Conservation (phyloP, 306 rosid species). For the Urtica urens region DNA sequence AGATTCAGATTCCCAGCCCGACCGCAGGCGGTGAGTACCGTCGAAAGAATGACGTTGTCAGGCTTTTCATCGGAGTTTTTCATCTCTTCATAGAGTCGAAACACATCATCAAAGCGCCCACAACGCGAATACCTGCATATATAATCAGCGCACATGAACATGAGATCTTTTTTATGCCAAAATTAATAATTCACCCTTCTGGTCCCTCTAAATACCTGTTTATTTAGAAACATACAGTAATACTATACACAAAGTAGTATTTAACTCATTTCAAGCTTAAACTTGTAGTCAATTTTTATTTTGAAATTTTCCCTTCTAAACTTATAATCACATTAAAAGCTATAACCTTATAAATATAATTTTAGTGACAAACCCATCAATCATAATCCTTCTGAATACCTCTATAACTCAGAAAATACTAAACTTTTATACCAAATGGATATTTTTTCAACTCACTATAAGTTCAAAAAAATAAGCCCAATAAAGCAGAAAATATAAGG, state of each 20-base stretch:
- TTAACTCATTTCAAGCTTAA: no score
- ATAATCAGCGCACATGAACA: constrained; percentile 22
- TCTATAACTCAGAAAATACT: no score
- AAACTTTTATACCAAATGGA: no score
- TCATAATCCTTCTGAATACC: no score
- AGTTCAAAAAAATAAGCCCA: no score
- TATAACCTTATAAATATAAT: no score
- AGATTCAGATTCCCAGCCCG: constrained; percentile 31
- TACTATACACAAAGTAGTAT: no score
- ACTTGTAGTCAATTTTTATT: no score
- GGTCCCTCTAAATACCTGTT: not conserved
- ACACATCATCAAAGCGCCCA: constrained; percentile 47
- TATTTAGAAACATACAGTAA: not conserved
- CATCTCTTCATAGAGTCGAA: constrained; percentile 64
- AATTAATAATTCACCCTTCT: not conserved
- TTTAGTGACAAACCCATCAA: constrained; percentile 77
- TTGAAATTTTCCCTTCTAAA: not conserved
- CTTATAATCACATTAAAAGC: no score
- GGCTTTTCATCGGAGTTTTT: constrained; percentile 35
- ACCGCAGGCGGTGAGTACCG: constrained; percentile 61
- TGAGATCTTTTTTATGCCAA: not conserved
- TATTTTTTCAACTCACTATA: no score
- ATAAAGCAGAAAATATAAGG: no score
- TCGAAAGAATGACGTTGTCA: constrained; percentile 51
- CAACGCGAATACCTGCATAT: constrained; percentile 62